These are phyloP conservation scores for Thelonectria discophora DNA, from an alignment of 2,329 filamentous ascomycete species.

Conservation along the genomic window DNA sequence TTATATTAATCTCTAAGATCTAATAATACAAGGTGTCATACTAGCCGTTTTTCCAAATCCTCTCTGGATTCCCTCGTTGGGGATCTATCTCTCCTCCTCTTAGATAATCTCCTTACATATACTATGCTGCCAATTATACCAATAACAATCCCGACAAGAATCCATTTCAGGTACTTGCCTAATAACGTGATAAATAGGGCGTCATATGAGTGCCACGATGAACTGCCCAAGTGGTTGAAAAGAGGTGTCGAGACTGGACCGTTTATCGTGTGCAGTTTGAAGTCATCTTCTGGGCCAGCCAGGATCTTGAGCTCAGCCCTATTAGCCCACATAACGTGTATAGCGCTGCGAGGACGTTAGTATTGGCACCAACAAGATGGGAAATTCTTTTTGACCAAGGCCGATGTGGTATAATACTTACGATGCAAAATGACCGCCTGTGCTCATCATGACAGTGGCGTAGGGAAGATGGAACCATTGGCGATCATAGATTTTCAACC, in stretches of 20 bases:
- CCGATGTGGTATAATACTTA: no score
- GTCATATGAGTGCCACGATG: slow-evolving; percentile 4
- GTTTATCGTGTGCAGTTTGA: neutral
- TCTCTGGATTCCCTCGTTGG: no score
- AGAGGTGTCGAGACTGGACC: neutral
- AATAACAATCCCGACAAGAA: no score
- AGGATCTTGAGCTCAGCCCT: neutral
- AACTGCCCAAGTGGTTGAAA: slow-evolving; percentile 2
- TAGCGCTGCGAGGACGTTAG: neutral
- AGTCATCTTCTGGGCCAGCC: neutral
- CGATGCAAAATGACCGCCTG: neutral
- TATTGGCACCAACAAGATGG: neutral
- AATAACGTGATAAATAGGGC: neutral
- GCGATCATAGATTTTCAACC: neutral
- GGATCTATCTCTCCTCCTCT: no score
- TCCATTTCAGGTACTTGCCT: neutral
- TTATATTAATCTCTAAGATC: no score
- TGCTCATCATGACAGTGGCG: slow-evolving; percentile 3
- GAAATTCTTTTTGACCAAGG: no score
- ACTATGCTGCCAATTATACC: no score
- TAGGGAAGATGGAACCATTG: neutral
- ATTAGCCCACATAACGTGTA: no score
- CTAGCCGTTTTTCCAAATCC: no score
- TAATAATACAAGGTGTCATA: no score
- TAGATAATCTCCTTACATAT: no score